Conservation (phyloP, 139 green algal species). For the Volvox reticuliferus region DNA sequence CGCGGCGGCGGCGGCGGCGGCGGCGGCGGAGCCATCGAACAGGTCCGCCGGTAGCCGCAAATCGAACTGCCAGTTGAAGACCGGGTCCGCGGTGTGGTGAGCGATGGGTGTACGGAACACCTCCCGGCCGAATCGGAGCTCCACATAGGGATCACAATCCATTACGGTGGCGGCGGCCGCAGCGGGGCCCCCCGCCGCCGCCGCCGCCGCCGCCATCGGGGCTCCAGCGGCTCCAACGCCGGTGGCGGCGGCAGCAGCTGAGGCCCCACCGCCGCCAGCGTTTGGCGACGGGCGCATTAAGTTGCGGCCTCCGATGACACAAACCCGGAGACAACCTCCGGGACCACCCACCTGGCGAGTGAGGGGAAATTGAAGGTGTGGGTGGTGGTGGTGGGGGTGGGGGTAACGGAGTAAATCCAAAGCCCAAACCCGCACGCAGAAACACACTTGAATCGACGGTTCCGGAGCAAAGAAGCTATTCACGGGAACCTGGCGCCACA, state of each 20-base stretch:
- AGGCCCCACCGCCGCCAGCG: no score
- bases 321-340: constrained; percentile 44
- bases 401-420: no score
- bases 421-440: background rate
- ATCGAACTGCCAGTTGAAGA: constrained; percentile 62
- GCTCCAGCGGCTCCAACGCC: background rate
- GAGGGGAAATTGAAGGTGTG: background rate
- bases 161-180: background rate
- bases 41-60: constrained; percentile 24
- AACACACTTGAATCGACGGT: background rate
- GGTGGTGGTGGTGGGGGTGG: background rate
- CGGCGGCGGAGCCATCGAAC: background rate
- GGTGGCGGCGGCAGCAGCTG: background rate
- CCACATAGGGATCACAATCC: constrained; percentile 50
- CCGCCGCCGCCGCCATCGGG: no score
- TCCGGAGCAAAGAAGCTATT: no score
- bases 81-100: constrained; percentile 39
- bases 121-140: constrained; percentile 55
- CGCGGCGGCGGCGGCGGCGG: background rate
- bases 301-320: constrained; percentile 49
- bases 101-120: constrained; percentile 57
- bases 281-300: background rate
- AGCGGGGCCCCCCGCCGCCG: background rate
- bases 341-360: constrained; percentile 40
- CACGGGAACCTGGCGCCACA: no score